Evolutionary conservation across 176 grass and related monocot genomes (phyloP), one percentile per base, ranked within the genome.

Genomic region (Rhipidocladum racemiflorum): DNA sequence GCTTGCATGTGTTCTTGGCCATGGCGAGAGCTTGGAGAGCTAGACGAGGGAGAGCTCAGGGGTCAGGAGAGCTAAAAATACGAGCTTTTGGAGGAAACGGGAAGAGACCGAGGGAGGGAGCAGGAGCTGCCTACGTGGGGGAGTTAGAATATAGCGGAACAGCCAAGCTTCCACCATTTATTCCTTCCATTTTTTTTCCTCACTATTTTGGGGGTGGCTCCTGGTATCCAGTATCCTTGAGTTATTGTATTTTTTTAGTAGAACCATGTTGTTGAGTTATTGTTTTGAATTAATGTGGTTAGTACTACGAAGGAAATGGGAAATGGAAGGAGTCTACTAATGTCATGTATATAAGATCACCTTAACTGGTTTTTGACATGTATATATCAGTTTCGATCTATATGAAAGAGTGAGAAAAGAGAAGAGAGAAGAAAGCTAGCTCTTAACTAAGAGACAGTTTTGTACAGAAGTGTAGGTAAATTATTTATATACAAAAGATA

Each of bases 1-100:
- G 84, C 86, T 54, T 91, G 84, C 92, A 94, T 75, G 81, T 70
- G 88, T 65, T 85, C 83, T 89, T 88, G 74, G 87, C 81, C 94
- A 97, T 97, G 70, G 71, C 84, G 65, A 86, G 72, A 70, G 72
- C 80, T 64, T 27, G 77, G 77, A 64, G 43, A 86, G 35, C 71
- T 55, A 46, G 89, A 67, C 42, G 74, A 55, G 64, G 3, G 60
- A 61, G 70, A 49, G 74, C 44, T 46, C 23, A 44, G 61, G 6
- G 34, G 71, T 32, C 32, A 38, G 39, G 68, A 83, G 68, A 49
- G 77, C 76, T 75, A 85, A 81, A 81, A 86, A 81, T 85, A 87
- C 84, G 15, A 87, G 70, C 78, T 34, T 84, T 69, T 7, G 24
- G 76, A 69, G 76, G 68, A 74, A 81, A 68, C 44, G 80, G 85